A percentile compares a stretch with the other conserved stretches of the same genome.
These are phyloP conservation scores for Angophora floribunda DNA, from an alignment of 345 rosid species.

Conservation along the genomic window DNA sequence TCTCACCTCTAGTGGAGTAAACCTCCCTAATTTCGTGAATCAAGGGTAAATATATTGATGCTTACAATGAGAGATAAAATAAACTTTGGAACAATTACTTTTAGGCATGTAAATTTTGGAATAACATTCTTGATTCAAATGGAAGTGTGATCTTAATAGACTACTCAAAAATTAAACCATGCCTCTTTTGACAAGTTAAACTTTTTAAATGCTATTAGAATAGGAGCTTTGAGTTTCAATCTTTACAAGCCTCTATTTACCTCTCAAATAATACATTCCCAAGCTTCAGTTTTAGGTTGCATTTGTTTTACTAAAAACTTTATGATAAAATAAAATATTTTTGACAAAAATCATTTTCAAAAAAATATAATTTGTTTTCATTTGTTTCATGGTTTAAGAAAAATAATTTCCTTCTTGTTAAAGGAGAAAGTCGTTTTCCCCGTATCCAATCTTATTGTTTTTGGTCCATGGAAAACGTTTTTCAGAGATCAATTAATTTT, in stretches of 20 bases:
- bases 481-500: accelerated
- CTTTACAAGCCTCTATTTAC: neutral
- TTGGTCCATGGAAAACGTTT: neutral
- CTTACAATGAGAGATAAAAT: neutral
- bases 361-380: neutral
- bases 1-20: neutral
- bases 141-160: neutral
- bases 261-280: neutral
- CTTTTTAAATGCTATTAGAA: neutral
- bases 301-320: neutral
- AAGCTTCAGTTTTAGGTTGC: neutral
- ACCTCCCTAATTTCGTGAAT: neutral
- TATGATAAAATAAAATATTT: neutral
- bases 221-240: neutral
- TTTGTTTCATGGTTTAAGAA: neutral
- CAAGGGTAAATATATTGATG: neutral
- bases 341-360: neutral
- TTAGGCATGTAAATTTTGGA: neutral
- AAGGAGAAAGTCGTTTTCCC: too few relatives aligned
- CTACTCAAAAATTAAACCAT: neutral
- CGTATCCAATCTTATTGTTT: neutral
- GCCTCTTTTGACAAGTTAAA: neutral
- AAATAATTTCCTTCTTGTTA: neutral
- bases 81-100: neutral
- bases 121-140: neutral